Conservation (phyloP, 2,329 filamentous ascomycete species). For the Westerdykella ornata region DNA sequence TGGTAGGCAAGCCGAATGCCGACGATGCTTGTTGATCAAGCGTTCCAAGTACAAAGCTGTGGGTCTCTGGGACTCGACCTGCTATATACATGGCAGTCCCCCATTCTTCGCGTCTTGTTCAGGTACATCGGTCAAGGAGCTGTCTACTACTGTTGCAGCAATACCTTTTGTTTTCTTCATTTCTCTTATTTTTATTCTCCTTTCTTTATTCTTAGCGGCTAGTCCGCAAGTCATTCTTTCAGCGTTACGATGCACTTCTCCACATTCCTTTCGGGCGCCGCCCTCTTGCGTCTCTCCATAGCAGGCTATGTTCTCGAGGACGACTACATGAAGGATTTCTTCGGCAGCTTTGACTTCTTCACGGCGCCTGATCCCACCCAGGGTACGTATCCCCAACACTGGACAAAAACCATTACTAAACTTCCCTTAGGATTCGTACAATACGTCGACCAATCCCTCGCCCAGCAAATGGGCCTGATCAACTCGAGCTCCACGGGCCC, state of each 20-base stretch:
- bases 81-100: too few relatives aligned
- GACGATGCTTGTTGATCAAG: too few relatives aligned
- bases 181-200: not conserved
- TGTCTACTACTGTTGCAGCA: not conserved
- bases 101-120: too few relatives aligned
- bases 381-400: conserved; percentile 19
- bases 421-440: conserved; percentile 31
- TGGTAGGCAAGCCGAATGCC: too few relatives aligned
- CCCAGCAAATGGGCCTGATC: conserved; percentile 39
- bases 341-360: conserved; percentile 42
- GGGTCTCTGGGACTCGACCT: too few relatives aligned
- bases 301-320: conserved; percentile 39
- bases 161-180: too few relatives aligned
- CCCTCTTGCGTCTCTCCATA: conserved; percentile 33
- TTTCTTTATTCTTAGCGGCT: conserved; percentile 1
- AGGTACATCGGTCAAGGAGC: not conserved
- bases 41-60: too few relatives aligned
- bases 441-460: conserved; percentile 37
- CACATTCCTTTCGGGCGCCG: conserved; percentile 29
- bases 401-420: conserved; percentile 5
- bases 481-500: conserved; percentile 26
- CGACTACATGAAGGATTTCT: conserved; percentile 41
- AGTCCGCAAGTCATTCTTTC: conserved; percentile 1
- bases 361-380: conserved; percentile 41
- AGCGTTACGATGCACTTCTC: conserved; percentile 34